These are phyloP conservation scores for Alternaria brassicicola DNA, from an alignment of 2,329 filamentous ascomycete species.

Conservation along the genomic window DNA sequence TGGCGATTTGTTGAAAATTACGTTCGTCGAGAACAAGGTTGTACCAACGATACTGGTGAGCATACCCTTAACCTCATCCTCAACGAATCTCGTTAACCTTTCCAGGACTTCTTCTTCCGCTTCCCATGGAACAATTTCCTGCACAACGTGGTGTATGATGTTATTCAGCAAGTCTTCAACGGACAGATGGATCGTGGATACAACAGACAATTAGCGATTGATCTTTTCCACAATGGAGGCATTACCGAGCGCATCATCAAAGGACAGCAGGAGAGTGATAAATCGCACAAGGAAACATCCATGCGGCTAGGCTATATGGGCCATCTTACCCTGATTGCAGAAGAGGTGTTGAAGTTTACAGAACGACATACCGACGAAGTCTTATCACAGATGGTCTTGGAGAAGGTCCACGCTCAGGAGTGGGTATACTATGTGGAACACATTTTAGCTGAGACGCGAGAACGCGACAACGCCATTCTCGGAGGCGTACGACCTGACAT, in stretches of 20 bases:
- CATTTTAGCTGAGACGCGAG: conserved; percentile 87
- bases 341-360: conserved; percentile 98
- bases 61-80: conserved; percentile 17
- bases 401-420: conserved; percentile 84
- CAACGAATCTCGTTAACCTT: not conserved
- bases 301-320: conserved; percentile 99
- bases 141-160: conserved; percentile 98
- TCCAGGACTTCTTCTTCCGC: conserved; percentile 94
- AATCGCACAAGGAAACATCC: conserved; percentile 79
- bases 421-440: conserved; percentile 97
- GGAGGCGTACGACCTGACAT: conserved; percentile 93
- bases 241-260: conserved; percentile 91
- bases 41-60: conserved; percentile 93
- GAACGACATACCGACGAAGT: conserved; percentile 90
- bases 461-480: conserved; percentile 97
- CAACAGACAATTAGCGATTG: conserved; percentile 87
- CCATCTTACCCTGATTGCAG: conserved; percentile 92
- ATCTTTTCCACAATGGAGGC: conserved; percentile 88
- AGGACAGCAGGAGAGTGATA: conserved; percentile 85
- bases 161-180: conserved; percentile 98
- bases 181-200: conserved; percentile 96
- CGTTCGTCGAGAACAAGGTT: conserved; percentile 92
- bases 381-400: conserved; percentile 80
- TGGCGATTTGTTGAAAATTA: conserved; percentile 92
- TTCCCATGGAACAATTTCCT: conserved; percentile 99